A percentile compares a stretch with the other conserved stretches of the same genome.
These are phyloP conservation scores for Bipolaris sorokiniana DNA, from an alignment of 2,329 filamentous ascomycete species.

Conservation along the genomic window DNA sequence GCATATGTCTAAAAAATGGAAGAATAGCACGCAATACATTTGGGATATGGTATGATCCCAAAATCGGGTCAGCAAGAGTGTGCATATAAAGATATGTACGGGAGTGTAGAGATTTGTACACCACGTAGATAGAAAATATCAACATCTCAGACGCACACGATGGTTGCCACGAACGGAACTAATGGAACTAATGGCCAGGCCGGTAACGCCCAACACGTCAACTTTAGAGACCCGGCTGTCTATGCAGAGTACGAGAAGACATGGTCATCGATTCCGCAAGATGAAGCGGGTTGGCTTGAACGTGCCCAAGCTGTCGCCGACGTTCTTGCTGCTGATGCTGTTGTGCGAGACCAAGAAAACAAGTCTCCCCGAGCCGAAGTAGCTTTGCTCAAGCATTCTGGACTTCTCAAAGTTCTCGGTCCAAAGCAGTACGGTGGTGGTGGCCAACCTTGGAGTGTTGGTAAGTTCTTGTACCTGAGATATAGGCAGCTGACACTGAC, in stretches of 20 bases:
- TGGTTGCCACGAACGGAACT: slow-evolving; percentile 19
- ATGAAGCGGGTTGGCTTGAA: slow-evolving; percentile 54
- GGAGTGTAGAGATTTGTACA: background rate
- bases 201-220: slow-evolving; percentile 21
- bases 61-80: background rate
- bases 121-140: background rate
- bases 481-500: background rate
- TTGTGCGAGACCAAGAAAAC: slow-evolving; percentile 57
- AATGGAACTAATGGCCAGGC: slow-evolving; percentile 7
- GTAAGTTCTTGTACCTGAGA: slow-evolving; percentile 13
- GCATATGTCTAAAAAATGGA: background rate
- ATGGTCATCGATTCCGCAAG: slow-evolving; percentile 49
- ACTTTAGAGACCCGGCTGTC: slow-evolving; percentile 45
- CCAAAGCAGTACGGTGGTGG: slow-evolving; percentile 60
- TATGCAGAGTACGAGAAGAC: slow-evolving; percentile 51
- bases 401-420: slow-evolving; percentile 59
- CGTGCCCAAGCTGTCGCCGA: slow-evolving; percentile 58
- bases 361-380: slow-evolving; percentile 61
- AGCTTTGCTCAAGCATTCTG: slow-evolving; percentile 58
- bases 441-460: slow-evolving; percentile 61
- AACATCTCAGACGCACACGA: background rate
- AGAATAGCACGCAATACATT: slow-evolving; percentile 12
- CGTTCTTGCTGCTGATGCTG: slow-evolving; percentile 58
- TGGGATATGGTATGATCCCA: background rate
- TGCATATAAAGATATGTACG: background rate